Evolutionary conservation across 2,329 filamentous ascomycete species (phyloP).

Genomic region (Thielaviopsis musarum): DNA sequence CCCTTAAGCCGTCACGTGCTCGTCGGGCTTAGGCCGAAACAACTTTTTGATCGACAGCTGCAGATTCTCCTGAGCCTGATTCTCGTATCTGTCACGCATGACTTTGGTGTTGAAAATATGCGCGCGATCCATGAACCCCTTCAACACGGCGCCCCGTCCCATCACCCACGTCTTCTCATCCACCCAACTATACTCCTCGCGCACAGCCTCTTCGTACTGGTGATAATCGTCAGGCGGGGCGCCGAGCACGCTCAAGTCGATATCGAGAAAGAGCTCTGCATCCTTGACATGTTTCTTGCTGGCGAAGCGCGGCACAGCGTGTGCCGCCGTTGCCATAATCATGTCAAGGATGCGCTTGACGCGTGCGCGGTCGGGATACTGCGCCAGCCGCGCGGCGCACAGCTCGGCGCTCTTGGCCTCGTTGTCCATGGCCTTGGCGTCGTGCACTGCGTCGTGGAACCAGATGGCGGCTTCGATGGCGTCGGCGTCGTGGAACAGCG

Average conservation of each 20-base stretch:
- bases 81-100: conserved; percentile 7
- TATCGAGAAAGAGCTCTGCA: conserved; percentile 12
- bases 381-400: not conserved
- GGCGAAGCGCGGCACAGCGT: conserved; percentile 4
- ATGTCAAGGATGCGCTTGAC: conserved; percentile 6
- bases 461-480: conserved; percentile 11
- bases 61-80: not conserved
- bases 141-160: conserved; percentile 1
- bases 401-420: conserved; percentile 20
- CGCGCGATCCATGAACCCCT: conserved; percentile 2
- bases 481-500: conserved; percentile 3
- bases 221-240: conserved; percentile 2
- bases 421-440: conserved; percentile 10
- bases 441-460: conserved; percentile 11
- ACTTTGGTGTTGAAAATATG: conserved; percentile 6
- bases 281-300: conserved; percentile 4
- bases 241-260: conserved; percentile 8
- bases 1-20: not conserved
- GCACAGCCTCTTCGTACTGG: conserved; percentile 9
- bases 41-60: not conserved
- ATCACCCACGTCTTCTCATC: conserved; percentile 2
- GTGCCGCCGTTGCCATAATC: conserved; percentile 5
- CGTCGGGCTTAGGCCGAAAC: not conserved
- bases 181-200: conserved; percentile 11
- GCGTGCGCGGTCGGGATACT: not conserved